Percentiles rank a stretch among this genome's conserved stretches.
phyloP scores from a whole-genome alignment of 148 eudicot species.

The Diospyros lotus region DNA sequence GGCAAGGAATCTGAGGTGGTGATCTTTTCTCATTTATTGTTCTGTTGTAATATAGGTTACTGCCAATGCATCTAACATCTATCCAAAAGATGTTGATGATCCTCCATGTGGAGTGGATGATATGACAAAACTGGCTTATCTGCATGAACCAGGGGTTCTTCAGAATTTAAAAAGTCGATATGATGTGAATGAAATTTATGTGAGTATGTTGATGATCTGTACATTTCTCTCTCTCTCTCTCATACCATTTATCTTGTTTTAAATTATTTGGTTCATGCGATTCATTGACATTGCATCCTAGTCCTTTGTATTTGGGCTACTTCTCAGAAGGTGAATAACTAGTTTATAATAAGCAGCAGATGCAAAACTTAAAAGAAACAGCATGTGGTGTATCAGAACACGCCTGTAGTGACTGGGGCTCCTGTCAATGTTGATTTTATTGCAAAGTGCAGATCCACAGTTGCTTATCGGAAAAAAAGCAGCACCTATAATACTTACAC shows the following conservation, averaged over 20 bases:
- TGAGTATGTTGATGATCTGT: conserved; percentile 7
- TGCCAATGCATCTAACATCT: conserved; percentile 60
- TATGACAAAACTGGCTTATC: conserved; percentile 39
- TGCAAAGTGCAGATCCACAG: too few species aligned
- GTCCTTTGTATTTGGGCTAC: not conserved
- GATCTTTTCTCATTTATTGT: too few species aligned
- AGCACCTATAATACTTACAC: too few species aligned
- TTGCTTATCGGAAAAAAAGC: too few species aligned
- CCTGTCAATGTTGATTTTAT: too few species aligned
- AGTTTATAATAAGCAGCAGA: conserved; percentile 1
- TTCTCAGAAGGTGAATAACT: not conserved
- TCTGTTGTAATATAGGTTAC: conserved; percentile 44
- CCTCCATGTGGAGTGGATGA: conserved; percentile 51
- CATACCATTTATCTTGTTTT: not conserved
- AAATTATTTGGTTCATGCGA: not conserved
- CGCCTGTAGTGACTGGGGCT: too few species aligned
- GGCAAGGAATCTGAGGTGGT: too few species aligned
- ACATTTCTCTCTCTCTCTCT: not conserved
- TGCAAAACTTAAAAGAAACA: not conserved
- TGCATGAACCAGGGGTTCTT: conserved; percentile 42
- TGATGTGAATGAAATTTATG: conserved; percentile 39
- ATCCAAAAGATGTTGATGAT: conserved; percentile 91
- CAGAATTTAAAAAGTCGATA: conserved; percentile 33
- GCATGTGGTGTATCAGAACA: too few species aligned
- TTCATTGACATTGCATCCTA: not conserved